Evolutionary conservation across 2,329 filamentous ascomycete genomes (phyloP).

Genomic region (Leptographium procerum): DNA sequence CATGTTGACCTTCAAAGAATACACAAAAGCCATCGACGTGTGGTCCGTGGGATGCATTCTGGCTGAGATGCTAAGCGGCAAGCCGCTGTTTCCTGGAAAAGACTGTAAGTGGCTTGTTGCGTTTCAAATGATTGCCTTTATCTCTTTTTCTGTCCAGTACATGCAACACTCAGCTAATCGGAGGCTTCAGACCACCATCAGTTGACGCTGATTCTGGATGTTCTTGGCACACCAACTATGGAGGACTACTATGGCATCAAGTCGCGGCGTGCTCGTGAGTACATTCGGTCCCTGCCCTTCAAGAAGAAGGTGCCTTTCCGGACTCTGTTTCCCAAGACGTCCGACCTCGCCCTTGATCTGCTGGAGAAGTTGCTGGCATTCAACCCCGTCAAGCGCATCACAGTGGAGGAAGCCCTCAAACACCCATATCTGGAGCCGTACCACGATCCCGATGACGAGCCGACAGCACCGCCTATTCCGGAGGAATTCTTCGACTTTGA

Average conservation of each 20-base stretch:
- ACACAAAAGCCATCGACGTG: slow-evolving; percentile 98
- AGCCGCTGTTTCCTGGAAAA: slow-evolving; percentile 95
- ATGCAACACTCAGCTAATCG: background rate
- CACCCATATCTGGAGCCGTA: slow-evolving; percentile 98
- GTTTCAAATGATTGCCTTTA: background rate
- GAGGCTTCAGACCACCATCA: slow-evolving; percentile 74
- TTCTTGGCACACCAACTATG: slow-evolving; percentile 97
- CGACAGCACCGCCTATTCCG: slow-evolving; percentile 88
- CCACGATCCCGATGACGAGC: slow-evolving; percentile 97
- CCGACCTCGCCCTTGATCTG: slow-evolving; percentile 86
- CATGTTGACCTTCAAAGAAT: slow-evolving; percentile 99
- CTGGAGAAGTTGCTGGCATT: slow-evolving; percentile 94
- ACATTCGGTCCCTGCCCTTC: slow-evolving; percentile 94
- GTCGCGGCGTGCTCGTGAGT: slow-evolving; percentile 90
- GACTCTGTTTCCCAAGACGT: slow-evolving; percentile 96
- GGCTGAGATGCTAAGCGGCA: slow-evolving; percentile 97
- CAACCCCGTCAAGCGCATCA: slow-evolving; percentile 97
- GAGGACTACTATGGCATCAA: slow-evolving; percentile 99
- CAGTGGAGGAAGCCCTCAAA: slow-evolving; percentile 91
- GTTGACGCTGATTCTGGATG: slow-evolving; percentile 90
- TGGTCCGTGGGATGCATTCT: slow-evolving; percentile 98
- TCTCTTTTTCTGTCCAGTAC: background rate
- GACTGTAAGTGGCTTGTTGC: slow-evolving; percentile 58
- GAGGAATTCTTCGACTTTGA: slow-evolving; percentile 99
- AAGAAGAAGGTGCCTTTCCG: slow-evolving; percentile 99